Base-by-base conservation (phyloP, 2,329 filamentous ascomycete species). In the Cercospora brassicicola region DNA sequence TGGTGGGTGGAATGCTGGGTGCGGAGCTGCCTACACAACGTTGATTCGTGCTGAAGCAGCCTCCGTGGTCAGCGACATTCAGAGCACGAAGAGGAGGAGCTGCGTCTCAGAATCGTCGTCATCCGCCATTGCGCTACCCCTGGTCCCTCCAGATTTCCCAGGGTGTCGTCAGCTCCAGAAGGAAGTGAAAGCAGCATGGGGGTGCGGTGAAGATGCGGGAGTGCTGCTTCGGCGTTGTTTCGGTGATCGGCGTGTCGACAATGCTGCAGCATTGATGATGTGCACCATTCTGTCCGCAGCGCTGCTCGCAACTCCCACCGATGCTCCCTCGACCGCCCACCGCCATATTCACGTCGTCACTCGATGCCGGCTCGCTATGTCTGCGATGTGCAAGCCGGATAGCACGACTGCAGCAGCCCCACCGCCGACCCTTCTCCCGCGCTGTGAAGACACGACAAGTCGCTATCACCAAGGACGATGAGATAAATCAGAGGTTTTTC, bases 401-500 rank as follows among this genome's bases (percentile, higher is more conserved):
- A 15, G 70, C 71, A 15, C 71, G 70, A 60, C 62, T 69, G 18
- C 67, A 69, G 39, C 68, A 60, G 39, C 39, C 68, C 31, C 48
- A 59, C 33, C 64, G 62, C 18, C 71, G 72, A 60, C 42, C 67
- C 23, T 72, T 74, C 62, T 66, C 72, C 26, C 67, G 62, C 39
- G 66, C 68, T 11, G 45, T 72, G 20, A 57, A 71, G 42, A 62
- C 67, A n/a, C 68, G 68, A 55, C 74, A 76, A 55, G 67, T 73
- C 3, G 73, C 73, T 7, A 68, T 64, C 4, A 66, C 73, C 30
- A 72, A 67, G 62, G 70, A 71, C 53, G 71, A 76, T 55, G 70
- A 73, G 31, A 67, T 78, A 13, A 75, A 77, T 51, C 72, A 71
- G 64, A 74, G 65, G 36, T 79, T 78, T 67, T 78, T 79, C 71